Conservation (phyloP, 2,329 filamentous ascomycete genomes). For the Diaporthe sp. region DNA sequence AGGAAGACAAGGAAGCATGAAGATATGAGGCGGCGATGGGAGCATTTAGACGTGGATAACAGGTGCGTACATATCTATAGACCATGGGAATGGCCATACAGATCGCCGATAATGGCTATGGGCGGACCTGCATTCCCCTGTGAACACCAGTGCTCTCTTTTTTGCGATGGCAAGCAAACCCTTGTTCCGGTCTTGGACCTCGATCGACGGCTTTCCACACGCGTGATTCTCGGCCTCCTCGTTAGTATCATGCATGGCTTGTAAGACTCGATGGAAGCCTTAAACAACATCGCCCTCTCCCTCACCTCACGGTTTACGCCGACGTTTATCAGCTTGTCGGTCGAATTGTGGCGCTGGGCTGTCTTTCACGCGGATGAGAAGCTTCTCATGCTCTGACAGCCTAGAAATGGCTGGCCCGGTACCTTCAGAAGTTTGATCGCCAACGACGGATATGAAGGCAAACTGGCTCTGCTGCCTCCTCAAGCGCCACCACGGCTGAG, state of each 20-base stretch:
- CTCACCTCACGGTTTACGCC: conserved; percentile 65
- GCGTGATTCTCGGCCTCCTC: not conserved
- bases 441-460: not conserved
- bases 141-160: not conserved
- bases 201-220: not conserved
- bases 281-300: conserved; percentile 78
- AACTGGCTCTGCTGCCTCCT: not conserved
- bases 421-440: not conserved
- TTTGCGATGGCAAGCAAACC: not conserved
- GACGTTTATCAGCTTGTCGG: conserved; percentile 82
- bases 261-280: conserved; percentile 75
- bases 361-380: conserved; percentile 77
- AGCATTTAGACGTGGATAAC: conserved; percentile 21
- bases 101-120: not conserved
- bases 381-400: conserved; percentile 45
- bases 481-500: not conserved
- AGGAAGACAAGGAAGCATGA: conserved; percentile 24
- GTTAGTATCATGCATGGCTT: conserved; percentile 9
- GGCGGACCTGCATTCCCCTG: not conserved
- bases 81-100: conserved; percentile 18
- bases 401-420: not conserved
- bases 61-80: conserved; percentile 27
- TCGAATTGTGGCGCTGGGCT: conserved; percentile 77
- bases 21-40: conserved; percentile 2
- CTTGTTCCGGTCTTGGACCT: not conserved